A percentile compares a stretch with the other conserved stretches of the same genome.
phyloP scores from a whole-genome alignment of 2,329 filamentous ascomycete species.

The Fusarium paranaense region DNA sequence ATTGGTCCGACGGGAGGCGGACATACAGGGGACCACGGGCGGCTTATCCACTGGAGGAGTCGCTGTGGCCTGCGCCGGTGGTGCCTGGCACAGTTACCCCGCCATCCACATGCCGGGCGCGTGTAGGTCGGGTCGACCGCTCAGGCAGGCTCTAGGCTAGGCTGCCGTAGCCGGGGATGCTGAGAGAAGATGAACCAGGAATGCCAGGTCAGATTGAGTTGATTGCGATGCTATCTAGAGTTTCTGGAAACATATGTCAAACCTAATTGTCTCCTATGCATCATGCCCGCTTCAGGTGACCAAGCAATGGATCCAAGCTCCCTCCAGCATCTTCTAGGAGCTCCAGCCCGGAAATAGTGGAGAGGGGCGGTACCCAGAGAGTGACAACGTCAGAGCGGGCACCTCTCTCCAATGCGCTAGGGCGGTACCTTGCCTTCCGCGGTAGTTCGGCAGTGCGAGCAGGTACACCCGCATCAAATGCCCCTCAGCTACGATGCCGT shows the following conservation, averaged over 20 bases:
- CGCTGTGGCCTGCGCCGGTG: conserved; percentile 10
- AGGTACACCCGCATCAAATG: conserved; percentile 38
- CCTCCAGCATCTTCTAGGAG: conserved; percentile 39
- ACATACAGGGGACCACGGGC: conserved; percentile 4
- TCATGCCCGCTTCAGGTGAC: conserved; percentile 14
- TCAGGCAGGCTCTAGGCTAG: conserved; percentile 20
- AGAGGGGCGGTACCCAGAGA: conserved; percentile 21
- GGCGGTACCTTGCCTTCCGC: neutral
- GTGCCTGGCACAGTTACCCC: conserved; percentile 28
- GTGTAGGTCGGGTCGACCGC: conserved; percentile 7
- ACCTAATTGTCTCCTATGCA: neutral
- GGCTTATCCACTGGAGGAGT: conserved; percentile 16
- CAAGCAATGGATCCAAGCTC: conserved; percentile 23
- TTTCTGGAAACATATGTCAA: neutral
- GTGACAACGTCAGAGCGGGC: conserved; percentile 37
- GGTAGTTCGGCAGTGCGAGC: fast-evolving
- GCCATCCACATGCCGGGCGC: conserved; percentile 35
- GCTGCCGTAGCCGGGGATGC: conserved; percentile 6
- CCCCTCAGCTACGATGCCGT: conserved; percentile 48
- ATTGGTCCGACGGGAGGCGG: conserved; percentile 20
- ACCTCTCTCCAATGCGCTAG: conserved; percentile 12
- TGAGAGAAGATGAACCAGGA: neutral
- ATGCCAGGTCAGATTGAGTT: neutral
- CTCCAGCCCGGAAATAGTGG: conserved; percentile 40
- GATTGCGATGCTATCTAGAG: neutral